A percentile compares a stretch with the other conserved stretches of the same genome.
Conservation (phyloP, 148 eudicot species). For the Rhododendron kiyosumense region DNA sequence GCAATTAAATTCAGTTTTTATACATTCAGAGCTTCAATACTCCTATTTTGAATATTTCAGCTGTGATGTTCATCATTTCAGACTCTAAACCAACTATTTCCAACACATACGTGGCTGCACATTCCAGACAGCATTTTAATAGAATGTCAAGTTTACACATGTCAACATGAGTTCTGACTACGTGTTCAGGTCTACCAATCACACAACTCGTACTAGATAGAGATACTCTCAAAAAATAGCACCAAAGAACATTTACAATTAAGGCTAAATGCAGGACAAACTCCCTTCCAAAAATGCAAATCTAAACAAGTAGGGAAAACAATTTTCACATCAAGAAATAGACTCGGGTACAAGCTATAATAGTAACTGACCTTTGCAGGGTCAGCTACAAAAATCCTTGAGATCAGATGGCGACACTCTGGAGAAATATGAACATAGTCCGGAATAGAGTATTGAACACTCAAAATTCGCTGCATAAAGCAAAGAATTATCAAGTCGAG, state of each 20-base stretch:
- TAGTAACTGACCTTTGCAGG: slow-evolving; percentile 61
- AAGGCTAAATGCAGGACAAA: background rate
- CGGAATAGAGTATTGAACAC: slow-evolving; percentile 79
- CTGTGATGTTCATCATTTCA: background rate
- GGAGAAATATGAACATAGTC: slow-evolving; percentile 57
- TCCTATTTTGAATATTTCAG: background rate
- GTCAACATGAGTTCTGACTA: background rate
- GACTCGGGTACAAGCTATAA: background rate
- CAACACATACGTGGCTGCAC: background rate
- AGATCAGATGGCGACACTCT: slow-evolving; percentile 80
- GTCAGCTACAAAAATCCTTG: slow-evolving; percentile 84
- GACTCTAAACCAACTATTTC: background rate
- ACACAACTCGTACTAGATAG: background rate
- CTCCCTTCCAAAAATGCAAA: background rate
- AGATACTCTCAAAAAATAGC: background rate
- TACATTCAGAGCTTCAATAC: background rate
- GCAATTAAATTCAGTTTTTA: background rate
- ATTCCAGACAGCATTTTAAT: background rate
- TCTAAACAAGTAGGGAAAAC: background rate
- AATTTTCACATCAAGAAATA: background rate
- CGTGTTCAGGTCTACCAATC: background rate
- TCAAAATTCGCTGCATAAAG: slow-evolving; percentile 66
- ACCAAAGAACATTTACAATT: background rate
- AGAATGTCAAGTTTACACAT: background rate
- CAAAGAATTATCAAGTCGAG: background rate